Percentiles rank a stretch among this genome's conserved stretches.
Evolutionary conservation across 1,139 yeast genomes (phyloP).

Genomic region (Nakaseomyces kungkrabaensis): DNA sequence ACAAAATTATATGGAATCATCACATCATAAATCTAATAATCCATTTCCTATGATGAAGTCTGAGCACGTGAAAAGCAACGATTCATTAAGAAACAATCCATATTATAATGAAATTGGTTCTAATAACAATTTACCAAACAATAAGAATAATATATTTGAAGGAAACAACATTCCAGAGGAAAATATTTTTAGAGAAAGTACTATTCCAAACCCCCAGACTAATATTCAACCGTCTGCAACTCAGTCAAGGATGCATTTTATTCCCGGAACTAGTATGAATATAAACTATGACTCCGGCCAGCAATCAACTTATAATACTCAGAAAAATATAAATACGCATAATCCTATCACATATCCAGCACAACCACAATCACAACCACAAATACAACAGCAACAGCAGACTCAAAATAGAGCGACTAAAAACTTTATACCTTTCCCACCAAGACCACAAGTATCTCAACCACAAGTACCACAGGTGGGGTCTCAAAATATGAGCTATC

Average conservation of each 20-base stretch:
- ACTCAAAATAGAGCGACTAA: neutral
- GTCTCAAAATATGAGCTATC: neutral
- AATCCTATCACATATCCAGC: neutral
- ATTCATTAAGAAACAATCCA: neutral
- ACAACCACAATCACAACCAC: constrained; percentile 15
- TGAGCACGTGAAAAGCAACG: constrained; percentile 5
- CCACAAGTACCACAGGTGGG: neutral
- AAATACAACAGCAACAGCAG: constrained; percentile 7
- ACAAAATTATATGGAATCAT: constrained; percentile 6
- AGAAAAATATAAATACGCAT: neutral
- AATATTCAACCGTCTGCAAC: neutral
- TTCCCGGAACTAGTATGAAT: neutral
- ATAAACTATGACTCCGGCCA: constrained; percentile 5
- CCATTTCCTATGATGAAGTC: constrained; percentile 27
- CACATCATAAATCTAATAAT: constrained; percentile 27
- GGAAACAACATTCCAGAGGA: neutral
- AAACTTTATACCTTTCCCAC: constrained; percentile 1
- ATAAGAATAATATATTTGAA: neutral
- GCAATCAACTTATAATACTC: constrained; percentile 6
- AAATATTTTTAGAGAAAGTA: neutral
- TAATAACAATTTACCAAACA: neutral
- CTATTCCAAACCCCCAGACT: neutral
- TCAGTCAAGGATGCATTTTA: neutral
- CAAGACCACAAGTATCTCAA: constrained; percentile 2
- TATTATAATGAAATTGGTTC: neutral